These are phyloP conservation scores for Kwoniella botswanensis DNA, from an alignment of 768 basidiomycete species.

Conservation along the genomic window DNA sequence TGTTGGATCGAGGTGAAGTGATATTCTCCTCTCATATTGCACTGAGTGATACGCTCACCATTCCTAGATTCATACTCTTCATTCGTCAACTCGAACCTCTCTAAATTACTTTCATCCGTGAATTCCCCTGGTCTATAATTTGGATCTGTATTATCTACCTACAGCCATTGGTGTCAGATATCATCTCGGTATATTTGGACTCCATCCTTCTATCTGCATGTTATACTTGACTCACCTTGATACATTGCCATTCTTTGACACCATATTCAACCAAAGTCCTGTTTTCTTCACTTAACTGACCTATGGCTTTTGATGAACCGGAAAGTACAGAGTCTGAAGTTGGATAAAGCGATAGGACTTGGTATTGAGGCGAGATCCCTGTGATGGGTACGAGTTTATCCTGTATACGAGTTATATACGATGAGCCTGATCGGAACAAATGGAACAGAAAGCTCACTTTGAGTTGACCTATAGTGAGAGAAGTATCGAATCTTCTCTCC, in stretches of 20 bases:
- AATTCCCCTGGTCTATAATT: slow-evolving; percentile 76
- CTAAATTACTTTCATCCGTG: slow-evolving; percentile 80
- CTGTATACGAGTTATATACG: slow-evolving; percentile 58
- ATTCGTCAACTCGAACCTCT: slow-evolving; percentile 87
- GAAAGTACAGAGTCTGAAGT: slow-evolving; percentile 62
- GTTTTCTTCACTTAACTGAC: slow-evolving; percentile 69
- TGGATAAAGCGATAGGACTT: slow-evolving; percentile 69
- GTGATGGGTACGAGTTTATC: slow-evolving; percentile 85
- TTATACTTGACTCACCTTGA: slow-evolving; percentile 66
- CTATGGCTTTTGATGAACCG: slow-evolving; percentile 59
- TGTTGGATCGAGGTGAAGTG: background rate
- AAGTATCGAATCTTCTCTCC: slow-evolving; percentile 81
- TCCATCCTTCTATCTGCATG: background rate
- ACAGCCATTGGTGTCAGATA: background rate
- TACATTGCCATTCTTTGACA: slow-evolving; percentile 73
- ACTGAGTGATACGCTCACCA: slow-evolving; percentile 63
- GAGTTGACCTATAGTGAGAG: slow-evolving; percentile 74
- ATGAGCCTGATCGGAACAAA: slow-evolving; percentile 17
- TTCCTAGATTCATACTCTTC: slow-evolving; percentile 78
- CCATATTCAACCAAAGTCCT: slow-evolving; percentile 76
- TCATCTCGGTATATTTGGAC: background rate
- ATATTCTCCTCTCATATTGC: no score
- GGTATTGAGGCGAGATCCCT: slow-evolving; percentile 79
- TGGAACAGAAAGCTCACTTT: slow-evolving; percentile 65
- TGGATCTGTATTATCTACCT: slow-evolving; percentile 81